Evolutionary conservation across 2,329 filamentous ascomycete species (phyloP), one percentile per base, ranked within the genome.

Genomic region (Blumeriella jaapii): DNA sequence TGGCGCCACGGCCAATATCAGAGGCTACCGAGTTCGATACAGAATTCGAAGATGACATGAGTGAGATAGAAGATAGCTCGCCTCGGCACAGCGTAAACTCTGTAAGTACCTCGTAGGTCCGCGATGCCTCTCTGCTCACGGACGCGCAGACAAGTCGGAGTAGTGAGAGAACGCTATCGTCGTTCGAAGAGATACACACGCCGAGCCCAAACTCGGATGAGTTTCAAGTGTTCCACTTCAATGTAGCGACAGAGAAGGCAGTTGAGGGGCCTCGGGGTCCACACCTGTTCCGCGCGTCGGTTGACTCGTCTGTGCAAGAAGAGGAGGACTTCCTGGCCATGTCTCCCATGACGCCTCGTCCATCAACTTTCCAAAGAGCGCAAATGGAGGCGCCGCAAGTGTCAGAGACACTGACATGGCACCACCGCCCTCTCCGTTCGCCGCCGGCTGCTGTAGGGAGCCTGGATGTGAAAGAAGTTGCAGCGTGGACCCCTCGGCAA

Each of bases 141-240:
- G 34, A 7, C 20, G 19, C 29, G 25, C 14, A 86, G 81, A 68
- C 72, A 43, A 71, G 69, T 49, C 72, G 82, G 51, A 74, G 74
- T 40, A 93, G 84, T 63, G 75, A 87, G 54, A 89, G 84, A 3
- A 93, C 87, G 2, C 67, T 91, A 23, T 93, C 86, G 5, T 89
- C 84, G 1, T 86, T 82, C 51, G 85, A 93, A 52, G 86, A 93
- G 55, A 69, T 78, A 3, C 74, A 74, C 18, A 94, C 87, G 16
- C 87, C 87, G 12, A 71, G 74, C 43, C 80, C 80, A 29, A 70
- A 63, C 49, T 41, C 44, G 1, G 68, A 68, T 46, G 67, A 71
- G 45, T 69, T 73, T 41, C 68, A 67, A 43, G 65, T 66, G 17
- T 83, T 77, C 51, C 66, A 74, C 32, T 69, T 78, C 45, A 69